Conservation (phyloP, 441 rosid genomes). For the Populus trichocarpa region DNA sequence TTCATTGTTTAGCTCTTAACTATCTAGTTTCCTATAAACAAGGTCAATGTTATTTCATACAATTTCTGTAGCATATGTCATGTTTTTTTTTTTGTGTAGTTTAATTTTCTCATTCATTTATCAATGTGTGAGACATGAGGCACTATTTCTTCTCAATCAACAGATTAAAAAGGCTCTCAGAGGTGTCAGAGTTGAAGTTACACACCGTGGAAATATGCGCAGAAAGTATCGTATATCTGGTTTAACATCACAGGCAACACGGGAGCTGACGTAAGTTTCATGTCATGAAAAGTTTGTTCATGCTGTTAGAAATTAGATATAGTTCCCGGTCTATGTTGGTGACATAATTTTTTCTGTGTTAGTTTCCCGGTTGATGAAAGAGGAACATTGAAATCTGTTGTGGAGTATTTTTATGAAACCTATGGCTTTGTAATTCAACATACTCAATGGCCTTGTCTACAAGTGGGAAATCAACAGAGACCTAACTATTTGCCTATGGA, state of each 20-base stretch:
- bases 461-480: slow-evolving; percentile 89
- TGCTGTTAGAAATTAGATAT: background rate
- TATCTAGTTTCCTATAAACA: background rate
- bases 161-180: slow-evolving; percentile 96
- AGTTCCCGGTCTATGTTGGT: background rate
- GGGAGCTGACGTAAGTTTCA: slow-evolving; percentile 76
- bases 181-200: slow-evolving; percentile 94
- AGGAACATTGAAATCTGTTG: slow-evolving; percentile 87
- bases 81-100: background rate
- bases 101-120: background rate
- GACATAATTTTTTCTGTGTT: background rate
- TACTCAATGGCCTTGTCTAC: slow-evolving; percentile 84
- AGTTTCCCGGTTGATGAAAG: slow-evolving; percentile 92
- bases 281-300: background rate
- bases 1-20: background rate
- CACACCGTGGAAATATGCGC: slow-evolving; percentile 95
- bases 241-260: slow-evolving; percentile 82
- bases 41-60: background rate
- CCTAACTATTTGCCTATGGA: slow-evolving; percentile 98
- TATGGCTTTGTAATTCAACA: slow-evolving; percentile 76
- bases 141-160: slow-evolving; percentile 13
- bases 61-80: background rate
- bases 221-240: slow-evolving; percentile 94
- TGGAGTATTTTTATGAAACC: slow-evolving; percentile 78
- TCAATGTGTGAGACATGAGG: background rate